Conservation (phyloP, 2,329 filamentous ascomycete genomes). For the Corinectria fuckeliana region DNA sequence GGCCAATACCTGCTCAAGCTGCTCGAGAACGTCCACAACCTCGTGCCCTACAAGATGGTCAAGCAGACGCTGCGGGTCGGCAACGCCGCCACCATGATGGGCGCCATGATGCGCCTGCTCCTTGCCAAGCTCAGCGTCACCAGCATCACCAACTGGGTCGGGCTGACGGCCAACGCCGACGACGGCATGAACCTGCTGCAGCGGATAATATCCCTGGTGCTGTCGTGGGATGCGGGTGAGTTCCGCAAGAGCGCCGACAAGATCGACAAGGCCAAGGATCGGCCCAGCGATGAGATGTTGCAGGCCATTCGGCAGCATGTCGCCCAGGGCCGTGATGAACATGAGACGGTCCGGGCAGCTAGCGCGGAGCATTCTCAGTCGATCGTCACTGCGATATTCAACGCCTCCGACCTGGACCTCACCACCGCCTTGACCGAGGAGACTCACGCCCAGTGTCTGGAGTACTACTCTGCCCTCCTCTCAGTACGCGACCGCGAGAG, state of each 20-base stretch:
- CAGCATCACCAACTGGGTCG: conserved; percentile 80
- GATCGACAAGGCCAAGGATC: conserved; percentile 66
- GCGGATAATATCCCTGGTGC: conserved; percentile 74
- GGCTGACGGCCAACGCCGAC: conserved; percentile 71
- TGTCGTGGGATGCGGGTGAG: conserved; percentile 75
- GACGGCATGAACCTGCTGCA: conserved; percentile 85
- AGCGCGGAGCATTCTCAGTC: conserved; percentile 62
- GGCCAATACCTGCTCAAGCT: conserved; percentile 77
- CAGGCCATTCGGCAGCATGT: conserved; percentile 66
- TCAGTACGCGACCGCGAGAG: conserved; percentile 76
- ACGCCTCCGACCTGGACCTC: conserved; percentile 54
- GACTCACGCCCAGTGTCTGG: conserved; percentile 69
- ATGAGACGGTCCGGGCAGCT: conserved; percentile 62
- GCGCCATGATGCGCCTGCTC: conserved; percentile 73
- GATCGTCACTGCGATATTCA: conserved; percentile 71
- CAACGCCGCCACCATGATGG: conserved; percentile 84
- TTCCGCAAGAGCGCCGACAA: conserved; percentile 70
- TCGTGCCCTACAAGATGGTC: conserved; percentile 75
- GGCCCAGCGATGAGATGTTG: conserved; percentile 65
- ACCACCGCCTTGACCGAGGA: conserved; percentile 57
- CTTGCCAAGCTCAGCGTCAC: conserved; percentile 80
- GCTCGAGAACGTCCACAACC: conserved; percentile 70
- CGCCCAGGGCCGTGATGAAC: conserved; percentile 57
- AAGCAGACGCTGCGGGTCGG: conserved; percentile 77
- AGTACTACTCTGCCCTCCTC: conserved; percentile 75